phyloP scores from a whole-genome alignment of 176 grass and related monocot genomes.

The Oryza meyeriana region DNA sequence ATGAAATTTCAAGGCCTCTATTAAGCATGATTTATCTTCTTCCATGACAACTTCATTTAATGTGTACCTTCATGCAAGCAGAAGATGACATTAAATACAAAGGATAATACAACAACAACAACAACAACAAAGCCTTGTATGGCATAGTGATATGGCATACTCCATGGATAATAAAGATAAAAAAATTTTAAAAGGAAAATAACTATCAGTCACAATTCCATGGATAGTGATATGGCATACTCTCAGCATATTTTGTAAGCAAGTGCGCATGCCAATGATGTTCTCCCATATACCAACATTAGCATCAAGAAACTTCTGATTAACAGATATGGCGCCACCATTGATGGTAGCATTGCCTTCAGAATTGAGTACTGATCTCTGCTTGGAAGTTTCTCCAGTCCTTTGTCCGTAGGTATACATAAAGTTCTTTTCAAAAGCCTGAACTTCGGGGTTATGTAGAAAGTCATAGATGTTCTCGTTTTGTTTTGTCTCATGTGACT shows the following conservation, averaged over 20 bases:
- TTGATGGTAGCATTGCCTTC: slow-evolving; percentile 14
- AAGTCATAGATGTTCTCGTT: slow-evolving; percentile 53
- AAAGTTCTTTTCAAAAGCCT: slow-evolving; percentile 26
- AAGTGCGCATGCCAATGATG: slow-evolving; percentile 76
- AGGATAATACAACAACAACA: slow-evolving; percentile 17
- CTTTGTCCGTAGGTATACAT: neutral
- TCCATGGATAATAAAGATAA: too few species aligned
- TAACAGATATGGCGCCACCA: slow-evolving; percentile 5
- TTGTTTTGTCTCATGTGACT: slow-evolving; percentile 40
- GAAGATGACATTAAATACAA: slow-evolving; percentile 19
- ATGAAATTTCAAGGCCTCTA: slow-evolving; percentile 69
- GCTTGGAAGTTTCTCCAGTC: slow-evolving; percentile 21
- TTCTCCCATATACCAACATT: slow-evolving; percentile 61
- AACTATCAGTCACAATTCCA: slow-evolving; percentile 16
- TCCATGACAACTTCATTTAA: slow-evolving; percentile 46
- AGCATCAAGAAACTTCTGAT: slow-evolving; percentile 34
- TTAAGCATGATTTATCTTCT: slow-evolving; percentile 51
- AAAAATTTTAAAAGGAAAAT: neutral
- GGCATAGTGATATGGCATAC: too few species aligned
- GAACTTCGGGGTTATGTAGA: slow-evolving; percentile 29
- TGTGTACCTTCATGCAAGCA: slow-evolving; percentile 60
- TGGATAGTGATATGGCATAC: slow-evolving; percentile 44
- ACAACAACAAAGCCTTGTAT: too few species aligned
- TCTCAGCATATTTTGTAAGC: slow-evolving; percentile 67
- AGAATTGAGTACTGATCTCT: slow-evolving; percentile 13